phyloP scores from a whole-genome alignment of 768 basidiomycete species.

The Sporobolomyces pararoseus region DNA sequence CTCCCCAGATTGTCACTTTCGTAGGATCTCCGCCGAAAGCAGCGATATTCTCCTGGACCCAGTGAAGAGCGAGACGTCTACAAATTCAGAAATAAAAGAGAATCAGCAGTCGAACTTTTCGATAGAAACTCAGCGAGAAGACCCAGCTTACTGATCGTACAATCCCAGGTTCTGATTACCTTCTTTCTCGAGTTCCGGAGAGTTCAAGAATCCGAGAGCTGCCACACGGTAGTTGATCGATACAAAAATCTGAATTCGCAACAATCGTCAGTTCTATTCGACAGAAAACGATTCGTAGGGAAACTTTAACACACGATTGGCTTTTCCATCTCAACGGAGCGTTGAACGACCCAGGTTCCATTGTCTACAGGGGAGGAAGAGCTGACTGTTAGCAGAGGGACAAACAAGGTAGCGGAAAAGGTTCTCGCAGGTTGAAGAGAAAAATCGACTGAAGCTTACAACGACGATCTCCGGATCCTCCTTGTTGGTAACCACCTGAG shows the following conservation, averaged over 20 bases:
- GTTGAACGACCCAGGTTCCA: constrained; percentile 31
- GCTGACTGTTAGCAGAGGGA: too few relatives aligned
- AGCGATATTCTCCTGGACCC: constrained; percentile 64
- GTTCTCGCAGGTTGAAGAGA: background rate
- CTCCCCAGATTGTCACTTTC: constrained; percentile 52
- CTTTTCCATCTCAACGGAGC: constrained; percentile 40
- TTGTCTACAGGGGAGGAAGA: constrained; percentile 25
- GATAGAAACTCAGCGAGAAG: background rate
- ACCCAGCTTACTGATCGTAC: constrained; percentile 24
- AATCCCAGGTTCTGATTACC: constrained; percentile 31
- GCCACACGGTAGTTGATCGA: constrained; percentile 38
- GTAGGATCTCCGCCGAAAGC: constrained; percentile 63
- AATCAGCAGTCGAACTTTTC: background rate
- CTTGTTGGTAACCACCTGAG: constrained; percentile 20
- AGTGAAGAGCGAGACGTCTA: constrained; percentile 59
- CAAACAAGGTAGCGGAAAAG: background rate
- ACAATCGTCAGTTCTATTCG: background rate
- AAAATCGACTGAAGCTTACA: constrained; percentile 5
- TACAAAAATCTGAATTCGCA: constrained; percentile 23
- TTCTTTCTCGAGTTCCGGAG: constrained; percentile 5
- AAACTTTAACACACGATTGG: constrained; percentile 24
- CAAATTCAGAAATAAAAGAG: background rate
- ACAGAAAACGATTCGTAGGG: background rate
- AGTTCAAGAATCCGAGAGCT: constrained; percentile 36
- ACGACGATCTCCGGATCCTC: constrained; percentile 28